phyloP scores from a whole-genome alignment of 345 rosid species.

The Eucalyptus microcorys region DNA sequence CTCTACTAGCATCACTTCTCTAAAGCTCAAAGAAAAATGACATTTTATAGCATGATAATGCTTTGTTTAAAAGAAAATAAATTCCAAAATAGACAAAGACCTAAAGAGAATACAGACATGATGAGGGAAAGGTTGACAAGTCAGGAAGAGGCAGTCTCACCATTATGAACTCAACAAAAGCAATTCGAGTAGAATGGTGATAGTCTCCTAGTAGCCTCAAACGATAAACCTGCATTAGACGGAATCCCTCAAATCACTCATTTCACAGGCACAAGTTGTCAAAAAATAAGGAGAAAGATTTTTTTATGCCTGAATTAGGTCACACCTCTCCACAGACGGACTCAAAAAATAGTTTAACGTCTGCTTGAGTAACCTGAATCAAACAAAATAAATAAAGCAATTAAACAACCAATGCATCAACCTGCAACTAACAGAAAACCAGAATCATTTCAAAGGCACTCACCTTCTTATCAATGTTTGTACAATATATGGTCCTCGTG shows the following conservation, averaged over 20 bases:
- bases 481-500: constrained; percentile 81
- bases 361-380: constrained; percentile 23
- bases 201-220: constrained; percentile 34
- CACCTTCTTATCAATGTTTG: constrained; percentile 93
- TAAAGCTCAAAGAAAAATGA: background rate
- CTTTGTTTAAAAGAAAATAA: background rate
- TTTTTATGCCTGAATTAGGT: background rate
- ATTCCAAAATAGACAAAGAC: background rate
- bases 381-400: background rate
- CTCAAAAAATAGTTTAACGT: constrained; percentile 19
- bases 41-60: background rate
- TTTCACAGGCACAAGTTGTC: background rate
- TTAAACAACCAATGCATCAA: background rate
- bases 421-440: background rate
- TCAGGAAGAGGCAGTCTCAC: background rate
- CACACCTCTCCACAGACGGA: constrained; percentile 32
- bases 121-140: background rate
- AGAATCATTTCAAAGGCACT: background rate
- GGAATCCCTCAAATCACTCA: background rate
- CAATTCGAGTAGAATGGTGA: constrained; percentile 31
- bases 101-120: background rate
- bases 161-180: constrained; percentile 30
- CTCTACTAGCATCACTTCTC: background rate
- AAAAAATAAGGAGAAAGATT: background rate
- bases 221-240: constrained; percentile 17